Percentiles rank a stretch among this genome's conserved stretches.
Evolutionary conservation across 2,329 filamentous ascomycete genomes (phyloP).

Genomic region (Chalara sp.): DNA sequence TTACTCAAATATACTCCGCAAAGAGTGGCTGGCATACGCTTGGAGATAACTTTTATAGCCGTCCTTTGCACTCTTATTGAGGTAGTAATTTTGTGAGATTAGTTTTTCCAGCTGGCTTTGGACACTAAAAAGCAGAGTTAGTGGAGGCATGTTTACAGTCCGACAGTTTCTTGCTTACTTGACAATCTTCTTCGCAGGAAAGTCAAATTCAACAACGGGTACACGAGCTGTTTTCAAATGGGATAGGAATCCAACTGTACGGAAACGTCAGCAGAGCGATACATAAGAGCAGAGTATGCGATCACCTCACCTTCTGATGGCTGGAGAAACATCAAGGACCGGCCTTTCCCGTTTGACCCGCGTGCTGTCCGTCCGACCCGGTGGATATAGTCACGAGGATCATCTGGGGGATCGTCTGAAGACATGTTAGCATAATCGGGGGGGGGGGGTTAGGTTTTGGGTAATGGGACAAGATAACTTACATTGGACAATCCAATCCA

Average conservation of each 20-base stretch:
- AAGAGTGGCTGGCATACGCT: slow-evolving; percentile 82
- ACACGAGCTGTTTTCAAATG: slow-evolving; percentile 89
- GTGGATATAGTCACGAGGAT: slow-evolving; percentile 88
- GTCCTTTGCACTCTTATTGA: slow-evolving; percentile 78
- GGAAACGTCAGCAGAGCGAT: no score
- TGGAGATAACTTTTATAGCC: slow-evolving; percentile 88
- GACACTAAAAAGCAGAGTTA: slow-evolving; percentile 34
- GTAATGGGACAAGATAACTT: neutral
- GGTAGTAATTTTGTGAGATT: slow-evolving; percentile 91
- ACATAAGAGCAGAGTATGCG: no score
- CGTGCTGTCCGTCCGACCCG: slow-evolving; percentile 91
- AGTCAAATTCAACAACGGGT: slow-evolving; percentile 92
- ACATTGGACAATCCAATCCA: slow-evolving; percentile 1
- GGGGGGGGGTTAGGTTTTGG: neutral
- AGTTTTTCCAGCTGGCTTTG: slow-evolving; percentile 90
- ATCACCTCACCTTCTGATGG: slow-evolving; percentile 55
- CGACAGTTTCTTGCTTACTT: slow-evolving; percentile 36
- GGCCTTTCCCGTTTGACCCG: slow-evolving; percentile 75
- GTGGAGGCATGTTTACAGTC: no score
- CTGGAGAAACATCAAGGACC: slow-evolving; percentile 87
- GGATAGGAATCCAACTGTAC: slow-evolving; percentile 71
- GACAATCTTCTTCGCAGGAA: slow-evolving; percentile 84
- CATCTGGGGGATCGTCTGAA: slow-evolving; percentile 81
- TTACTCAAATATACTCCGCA: slow-evolving; percentile 71
- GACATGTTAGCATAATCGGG: slow-evolving; percentile 11